Evolutionary conservation across 306 rosid species (phyloP).

Genomic region (Abrus pulchellus): DNA sequence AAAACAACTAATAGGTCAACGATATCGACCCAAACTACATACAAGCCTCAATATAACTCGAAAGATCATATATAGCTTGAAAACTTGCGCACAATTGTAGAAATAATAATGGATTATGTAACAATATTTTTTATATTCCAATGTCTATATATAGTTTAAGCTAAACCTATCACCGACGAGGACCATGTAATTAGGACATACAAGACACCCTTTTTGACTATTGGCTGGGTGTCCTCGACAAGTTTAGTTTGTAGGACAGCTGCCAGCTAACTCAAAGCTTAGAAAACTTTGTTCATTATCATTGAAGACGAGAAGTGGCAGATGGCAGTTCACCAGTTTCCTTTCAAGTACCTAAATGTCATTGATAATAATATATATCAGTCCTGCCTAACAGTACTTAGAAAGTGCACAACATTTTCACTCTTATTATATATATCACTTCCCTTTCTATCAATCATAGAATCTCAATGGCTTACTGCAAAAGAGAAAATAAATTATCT

Average conservation of each 20-base stretch:
- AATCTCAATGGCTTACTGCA: conserved; percentile 32
- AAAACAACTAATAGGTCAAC: background rate
- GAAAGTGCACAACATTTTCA: conserved; percentile 33
- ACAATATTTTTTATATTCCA: conserved; percentile 10
- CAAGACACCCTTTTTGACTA: conserved; percentile 33
- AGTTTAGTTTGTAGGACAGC: conserved; percentile 39
- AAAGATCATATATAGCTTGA: background rate
- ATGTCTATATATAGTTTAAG: background rate
- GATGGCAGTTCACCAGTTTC: conserved; percentile 43
- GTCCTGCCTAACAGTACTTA: conserved; percentile 45
- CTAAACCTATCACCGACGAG: conserved; percentile 23
- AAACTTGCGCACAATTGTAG: background rate
- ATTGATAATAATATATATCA: conserved; percentile 35
- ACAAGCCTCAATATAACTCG: background rate
- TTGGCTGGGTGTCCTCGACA: conserved; percentile 30
- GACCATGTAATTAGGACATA: background rate
- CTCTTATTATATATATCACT: conserved; percentile 8
- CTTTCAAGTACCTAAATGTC: conserved; percentile 48
- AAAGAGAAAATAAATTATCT: conserved; percentile 10
- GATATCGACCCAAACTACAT: background rate
- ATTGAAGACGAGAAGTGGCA: conserved; percentile 43
- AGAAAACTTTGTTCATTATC: conserved; percentile 40
- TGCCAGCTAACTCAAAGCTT: conserved; percentile 44
- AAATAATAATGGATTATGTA: background rate
- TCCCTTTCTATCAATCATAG: conserved; percentile 5